Conservation (phyloP, 306 rosid species). For the Senna siamea region DNA sequence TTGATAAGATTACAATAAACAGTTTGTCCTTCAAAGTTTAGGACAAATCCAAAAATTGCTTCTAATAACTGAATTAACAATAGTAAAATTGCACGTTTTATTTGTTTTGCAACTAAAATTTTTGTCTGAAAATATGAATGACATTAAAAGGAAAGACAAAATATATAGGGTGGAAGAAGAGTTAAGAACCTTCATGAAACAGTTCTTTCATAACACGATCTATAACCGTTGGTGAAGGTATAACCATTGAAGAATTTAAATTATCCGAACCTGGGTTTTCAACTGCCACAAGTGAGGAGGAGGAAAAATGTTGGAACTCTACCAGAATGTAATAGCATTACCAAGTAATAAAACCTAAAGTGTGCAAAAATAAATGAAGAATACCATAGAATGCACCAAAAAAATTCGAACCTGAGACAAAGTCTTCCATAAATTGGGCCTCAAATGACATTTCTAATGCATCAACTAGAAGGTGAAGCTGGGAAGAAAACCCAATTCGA, state of each 20-base stretch:
- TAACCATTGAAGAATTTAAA: conserved; percentile 66
- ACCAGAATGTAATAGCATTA: conserved; percentile 27
- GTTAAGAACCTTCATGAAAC: conserved; percentile 75
- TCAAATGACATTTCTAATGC: conserved; percentile 81
- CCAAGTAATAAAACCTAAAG: conserved; percentile 42
- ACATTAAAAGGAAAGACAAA: conserved; percentile 34
- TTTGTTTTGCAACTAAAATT: neutral
- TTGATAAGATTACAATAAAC: neutral
- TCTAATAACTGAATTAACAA: neutral
- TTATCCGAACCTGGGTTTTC: conserved; percentile 79
- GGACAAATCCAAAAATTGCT: neutral
- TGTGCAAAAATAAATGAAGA: conserved; percentile 30
- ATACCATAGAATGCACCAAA: conserved; percentile 19
- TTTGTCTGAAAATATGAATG: neutral
- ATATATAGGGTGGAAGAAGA: conserved; percentile 28
- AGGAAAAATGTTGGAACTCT: conserved; percentile 28
- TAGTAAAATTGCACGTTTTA: neutral
- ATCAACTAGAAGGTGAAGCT: conserved; percentile 70
- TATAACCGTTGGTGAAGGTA: conserved; percentile 89
- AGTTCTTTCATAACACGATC: conserved; percentile 93
- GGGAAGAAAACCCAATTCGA: conserved; percentile 82
- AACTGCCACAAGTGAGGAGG: conserved; percentile 57
- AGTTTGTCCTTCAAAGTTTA: neutral
- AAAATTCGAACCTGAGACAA: conserved; percentile 80
- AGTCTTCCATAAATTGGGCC: conserved; percentile 94